These are phyloP conservation scores for Symbiotaphrina buchneri DNA, from an alignment of 495 filamentous ascomycete genomes.

Conservation along the genomic window DNA sequence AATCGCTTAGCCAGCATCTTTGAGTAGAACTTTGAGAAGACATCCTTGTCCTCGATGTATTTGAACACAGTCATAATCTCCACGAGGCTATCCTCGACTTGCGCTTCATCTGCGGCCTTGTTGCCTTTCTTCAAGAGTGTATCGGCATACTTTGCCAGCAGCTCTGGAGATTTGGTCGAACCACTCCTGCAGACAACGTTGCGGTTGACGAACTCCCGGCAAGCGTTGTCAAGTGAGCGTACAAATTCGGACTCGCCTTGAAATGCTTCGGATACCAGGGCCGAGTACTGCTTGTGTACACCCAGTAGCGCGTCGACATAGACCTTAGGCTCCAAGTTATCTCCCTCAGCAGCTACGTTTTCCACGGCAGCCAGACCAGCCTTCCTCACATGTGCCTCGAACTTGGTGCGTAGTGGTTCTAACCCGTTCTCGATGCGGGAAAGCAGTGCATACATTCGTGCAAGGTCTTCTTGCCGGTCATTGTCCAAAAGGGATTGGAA, in stretches of 20 bases:
- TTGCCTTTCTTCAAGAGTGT: slow-evolving; percentile 79
- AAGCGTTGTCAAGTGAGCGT: slow-evolving; percentile 87
- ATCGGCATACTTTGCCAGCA: slow-evolving; percentile 93
- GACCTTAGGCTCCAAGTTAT: slow-evolving; percentile 83
- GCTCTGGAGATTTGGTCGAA: slow-evolving; percentile 78
- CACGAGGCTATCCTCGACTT: slow-evolving; percentile 74
- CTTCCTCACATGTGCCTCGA: slow-evolving; percentile 82
- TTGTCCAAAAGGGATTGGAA: slow-evolving; percentile 93
- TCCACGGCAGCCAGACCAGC: slow-evolving; percentile 73
- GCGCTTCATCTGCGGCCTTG: slow-evolving; percentile 74
- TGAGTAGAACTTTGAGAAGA: slow-evolving; percentile 99
- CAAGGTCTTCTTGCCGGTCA: slow-evolving; percentile 84
- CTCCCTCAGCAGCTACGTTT: slow-evolving; percentile 74
- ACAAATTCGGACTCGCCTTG: slow-evolving; percentile 94
- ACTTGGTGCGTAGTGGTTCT: slow-evolving; percentile 70
- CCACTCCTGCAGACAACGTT: slow-evolving; percentile 87
- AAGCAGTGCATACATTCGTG: slow-evolving; percentile 86
- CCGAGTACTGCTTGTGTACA: slow-evolving; percentile 81
- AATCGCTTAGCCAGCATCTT: slow-evolving; percentile 87
- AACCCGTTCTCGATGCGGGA: slow-evolving; percentile 80
- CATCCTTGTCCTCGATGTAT: slow-evolving; percentile 99
- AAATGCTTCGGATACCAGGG: slow-evolving; percentile 79
- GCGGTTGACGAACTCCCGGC: slow-evolving; percentile 91
- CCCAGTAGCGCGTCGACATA: slow-evolving; percentile 92
- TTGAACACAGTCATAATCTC: slow-evolving; percentile 99